A percentile compares a stretch with the other conserved stretches of the same genome.
These are phyloP conservation scores for Gaultheria prostrata DNA, from an alignment of 148 eudicot species.

Conservation along the genomic window DNA sequence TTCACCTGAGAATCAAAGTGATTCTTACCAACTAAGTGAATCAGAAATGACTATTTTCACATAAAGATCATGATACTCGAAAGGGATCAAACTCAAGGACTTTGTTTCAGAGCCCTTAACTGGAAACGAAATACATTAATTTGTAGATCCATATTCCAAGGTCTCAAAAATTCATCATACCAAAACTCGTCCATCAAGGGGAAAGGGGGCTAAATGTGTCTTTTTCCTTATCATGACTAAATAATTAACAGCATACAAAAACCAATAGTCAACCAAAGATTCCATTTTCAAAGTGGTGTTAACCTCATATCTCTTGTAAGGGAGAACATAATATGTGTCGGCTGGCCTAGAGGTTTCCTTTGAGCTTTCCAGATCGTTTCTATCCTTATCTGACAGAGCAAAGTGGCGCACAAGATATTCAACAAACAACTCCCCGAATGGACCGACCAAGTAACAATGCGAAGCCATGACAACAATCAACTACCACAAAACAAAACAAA, in stretches of 20 bases:
- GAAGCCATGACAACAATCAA: conserved; percentile 98
- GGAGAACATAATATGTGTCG: conserved; percentile 41
- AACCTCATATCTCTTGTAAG: conserved; percentile 63
- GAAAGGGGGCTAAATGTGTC: not conserved
- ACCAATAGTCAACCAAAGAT: not conserved
- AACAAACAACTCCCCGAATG: conserved; percentile 88
- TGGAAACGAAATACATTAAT: not conserved
- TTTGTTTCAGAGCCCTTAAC: not conserved
- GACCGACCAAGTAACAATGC: conserved; percentile 94
- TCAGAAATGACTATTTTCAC: not conserved
- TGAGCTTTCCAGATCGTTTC: conserved; percentile 37
- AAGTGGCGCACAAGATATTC: conserved; percentile 88
- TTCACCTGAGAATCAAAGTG: conserved; percentile 45
- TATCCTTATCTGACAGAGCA: conserved; percentile 64
- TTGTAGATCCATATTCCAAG: not conserved
- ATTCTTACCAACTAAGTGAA: conserved; percentile 11
- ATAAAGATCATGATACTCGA: not conserved
- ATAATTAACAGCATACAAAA: not conserved
- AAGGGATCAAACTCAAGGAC: not conserved
- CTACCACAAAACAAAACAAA: conserved; percentile 40
- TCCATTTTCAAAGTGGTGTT: conserved; percentile 14
- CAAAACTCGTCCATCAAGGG: not conserved
- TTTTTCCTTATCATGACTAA: not conserved
- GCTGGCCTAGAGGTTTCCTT: conserved; percentile 44
- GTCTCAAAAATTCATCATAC: not conserved